These are phyloP conservation scores for Zygosaccharomyces gambellarensis DNA, from an alignment of 805 yeast genomes.

Conservation along the genomic window DNA sequence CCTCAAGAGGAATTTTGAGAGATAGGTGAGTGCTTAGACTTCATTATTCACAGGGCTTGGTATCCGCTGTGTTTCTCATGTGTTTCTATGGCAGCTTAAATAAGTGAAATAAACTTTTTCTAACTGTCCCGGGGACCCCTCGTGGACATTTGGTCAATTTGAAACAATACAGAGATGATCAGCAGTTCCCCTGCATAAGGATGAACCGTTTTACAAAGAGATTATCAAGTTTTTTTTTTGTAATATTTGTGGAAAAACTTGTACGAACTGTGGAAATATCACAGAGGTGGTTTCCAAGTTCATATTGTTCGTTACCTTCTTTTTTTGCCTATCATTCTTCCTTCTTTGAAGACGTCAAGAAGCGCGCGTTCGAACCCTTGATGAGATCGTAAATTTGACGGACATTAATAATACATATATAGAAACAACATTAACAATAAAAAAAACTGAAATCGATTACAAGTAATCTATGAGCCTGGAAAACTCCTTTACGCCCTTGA, in stretches of 20 bases:
- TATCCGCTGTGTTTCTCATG: not conserved
- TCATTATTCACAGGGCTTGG: no score
- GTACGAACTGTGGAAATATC: no score
- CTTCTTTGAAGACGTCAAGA: no score
- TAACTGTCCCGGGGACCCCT: conserved; percentile 22
- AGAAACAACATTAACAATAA: not conserved
- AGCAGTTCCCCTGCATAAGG: conserved; percentile 99
- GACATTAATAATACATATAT: not conserved
- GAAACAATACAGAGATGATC: conserved; percentile 99
- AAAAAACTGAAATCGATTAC: not conserved
- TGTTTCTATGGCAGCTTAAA: not conserved
- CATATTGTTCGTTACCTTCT: no score
- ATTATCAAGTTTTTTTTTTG: conserved; percentile 76
- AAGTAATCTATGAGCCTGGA: conserved; percentile 16
- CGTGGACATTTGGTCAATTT: conserved; percentile 97
- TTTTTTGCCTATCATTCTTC: no score
- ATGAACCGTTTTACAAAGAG: conserved; percentile 99
- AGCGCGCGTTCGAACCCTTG: no score
- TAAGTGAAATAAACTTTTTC: not conserved
- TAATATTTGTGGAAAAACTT: not conserved
- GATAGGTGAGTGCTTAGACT: no score
- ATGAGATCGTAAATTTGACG: no score
- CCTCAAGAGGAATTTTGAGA: no score
- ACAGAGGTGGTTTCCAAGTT: no score
- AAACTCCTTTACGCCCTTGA: conserved; percentile 16